Evolutionary conservation across 2,329 filamentous ascomycete genomes (phyloP).

Genomic region (Volutella citrinella): DNA sequence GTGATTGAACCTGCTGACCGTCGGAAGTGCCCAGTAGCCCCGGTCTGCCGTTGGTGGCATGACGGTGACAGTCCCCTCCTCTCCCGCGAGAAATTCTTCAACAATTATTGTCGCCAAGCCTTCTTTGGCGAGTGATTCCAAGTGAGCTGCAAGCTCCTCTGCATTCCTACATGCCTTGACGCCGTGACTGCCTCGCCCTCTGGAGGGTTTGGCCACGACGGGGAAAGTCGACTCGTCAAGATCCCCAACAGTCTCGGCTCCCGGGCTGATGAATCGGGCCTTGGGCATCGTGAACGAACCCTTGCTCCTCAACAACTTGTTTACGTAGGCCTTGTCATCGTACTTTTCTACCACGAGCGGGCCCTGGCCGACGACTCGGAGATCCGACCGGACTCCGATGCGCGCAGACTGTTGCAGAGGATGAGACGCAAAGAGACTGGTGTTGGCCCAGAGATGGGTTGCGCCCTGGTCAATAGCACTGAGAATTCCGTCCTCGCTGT

Average conservation of each 20-base stretch:
- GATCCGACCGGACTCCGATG: neutral
- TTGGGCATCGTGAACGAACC: slow-evolving; percentile 3
- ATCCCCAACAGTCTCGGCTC: neutral
- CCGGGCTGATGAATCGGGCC: neutral
- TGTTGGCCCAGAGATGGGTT: slow-evolving; percentile 3
- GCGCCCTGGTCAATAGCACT: slow-evolving; percentile 2
- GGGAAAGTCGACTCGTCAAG: slow-evolving; percentile 25
- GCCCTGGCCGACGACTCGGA: slow-evolving; percentile 2
- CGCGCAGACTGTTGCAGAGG: slow-evolving; percentile 1
- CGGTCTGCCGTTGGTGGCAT: slow-evolving; percentile 41
- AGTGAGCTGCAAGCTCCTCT: too few species aligned
- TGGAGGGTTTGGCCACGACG: slow-evolving; percentile 45
- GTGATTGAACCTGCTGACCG: too few species aligned
- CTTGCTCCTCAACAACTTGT: neutral
- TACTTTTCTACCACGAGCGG: slow-evolving; percentile 4
- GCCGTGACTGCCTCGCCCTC: slow-evolving; percentile 47
- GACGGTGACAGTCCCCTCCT: slow-evolving; percentile 49
- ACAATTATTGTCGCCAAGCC: slow-evolving; percentile 39
- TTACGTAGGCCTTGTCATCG: slow-evolving; percentile 4
- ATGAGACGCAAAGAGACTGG: slow-evolving; percentile 4
- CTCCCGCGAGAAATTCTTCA: slow-evolving; percentile 45
- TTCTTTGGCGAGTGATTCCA: too few species aligned
- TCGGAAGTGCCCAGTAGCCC: slow-evolving; percentile 43
- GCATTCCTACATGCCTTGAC: slow-evolving; percentile 50
- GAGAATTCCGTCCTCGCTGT: slow-evolving; percentile 4